Base-by-base conservation (phyloP, 495 filamentous ascomycete species). In the Aspergillus asperescens region DNA sequence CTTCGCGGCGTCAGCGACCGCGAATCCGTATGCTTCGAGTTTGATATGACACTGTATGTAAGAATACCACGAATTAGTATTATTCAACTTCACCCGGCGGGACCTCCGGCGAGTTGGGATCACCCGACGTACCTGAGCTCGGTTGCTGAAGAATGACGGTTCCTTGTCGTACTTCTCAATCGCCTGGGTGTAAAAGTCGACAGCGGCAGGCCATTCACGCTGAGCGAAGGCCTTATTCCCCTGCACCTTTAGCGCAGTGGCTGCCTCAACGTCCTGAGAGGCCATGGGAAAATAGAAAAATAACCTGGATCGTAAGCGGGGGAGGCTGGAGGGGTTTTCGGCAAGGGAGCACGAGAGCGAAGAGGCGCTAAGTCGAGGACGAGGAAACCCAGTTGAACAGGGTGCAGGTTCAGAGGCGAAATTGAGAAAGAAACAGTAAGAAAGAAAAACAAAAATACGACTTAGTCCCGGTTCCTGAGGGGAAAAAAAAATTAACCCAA, bases 21-120 rank as follows among this genome's bases (percentile, higher is more conserved):
- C 90, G 68, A 89, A 90, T 12, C 93, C 93, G 68, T 90, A 96
- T 22, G 91, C 79, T 72, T 99, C 93, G 46, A 91, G 83, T 77
- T 96, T 97, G 67, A 96, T 90, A 65, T 99, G 32, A n/a, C 32
- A 35, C 32, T 35, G 81, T 48, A 89, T 87, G 89, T 95, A 65
- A 10, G 48, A 13, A 50, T 19, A 42, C 20, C 37, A n/a, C 22
- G 5, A 18, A 44, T 67, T 40, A 69, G 61, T 40, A 57, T 39
- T 16, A 34, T 13, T 12, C 39, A 5, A 40, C 19, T 4, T 23
- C 34, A 22, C 27, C 35, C 27, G 22, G 9, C 10, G 12, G n/a
- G 16, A 16, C 29, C 35, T 45, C 49, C 18, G 20, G 23, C n/a
- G 37, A 40, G 22, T 16, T 32, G 25, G 19, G 22, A 35, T 35